These are phyloP conservation scores for Ceratobasidium sp. DNA, from an alignment of 1,284 basidiomycete genomes.

Conservation along the genomic window DNA sequence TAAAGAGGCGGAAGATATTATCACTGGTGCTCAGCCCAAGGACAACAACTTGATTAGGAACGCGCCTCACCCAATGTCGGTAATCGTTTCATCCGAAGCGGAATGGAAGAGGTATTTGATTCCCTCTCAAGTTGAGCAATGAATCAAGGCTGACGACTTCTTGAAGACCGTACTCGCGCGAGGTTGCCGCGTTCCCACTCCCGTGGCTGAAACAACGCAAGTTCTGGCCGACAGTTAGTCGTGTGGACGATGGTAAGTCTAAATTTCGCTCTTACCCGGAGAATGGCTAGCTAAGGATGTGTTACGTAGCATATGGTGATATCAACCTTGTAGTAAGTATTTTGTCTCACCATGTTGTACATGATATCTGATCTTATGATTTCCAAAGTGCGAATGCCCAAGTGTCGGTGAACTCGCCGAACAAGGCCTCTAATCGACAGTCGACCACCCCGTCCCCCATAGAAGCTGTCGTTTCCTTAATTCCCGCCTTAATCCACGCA, in stretches of 20 bases:
- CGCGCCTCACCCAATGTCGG: constrained; percentile 89
- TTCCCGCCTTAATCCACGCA: not conserved
- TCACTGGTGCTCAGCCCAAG: constrained; percentile 83
- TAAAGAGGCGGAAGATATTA: constrained; percentile 88
- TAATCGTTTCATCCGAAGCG: constrained; percentile 72
- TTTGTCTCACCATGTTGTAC: not conserved
- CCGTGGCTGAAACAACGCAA: constrained; percentile 83
- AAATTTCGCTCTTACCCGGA: not conserved
- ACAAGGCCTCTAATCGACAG: constrained; percentile 31
- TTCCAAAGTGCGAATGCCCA: constrained; percentile 82
- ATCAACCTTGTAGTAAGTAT: constrained; percentile 78
- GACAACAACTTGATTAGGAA: constrained; percentile 94
- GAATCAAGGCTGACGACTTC: not conserved
- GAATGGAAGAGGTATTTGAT: constrained; percentile 83
- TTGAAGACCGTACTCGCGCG: constrained; percentile 82
- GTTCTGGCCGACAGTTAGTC: constrained; percentile 92
- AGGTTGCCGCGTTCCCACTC: constrained; percentile 86
- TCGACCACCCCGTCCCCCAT: not conserved
- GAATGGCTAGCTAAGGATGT: constrained; percentile 28
- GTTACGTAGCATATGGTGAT: constrained; percentile 76
- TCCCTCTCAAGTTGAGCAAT: not conserved
- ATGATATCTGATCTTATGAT: constrained; percentile 37
- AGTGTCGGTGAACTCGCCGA: constrained; percentile 77
- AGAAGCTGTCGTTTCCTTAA: constrained; percentile 1
- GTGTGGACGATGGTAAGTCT: constrained; percentile 87